A percentile compares a stretch with the other conserved stretches of the same genome.
Evolutionary conservation across 768 basidiomycete genomes (phyloP).

Genomic region (Termitomyces sp.): DNA sequence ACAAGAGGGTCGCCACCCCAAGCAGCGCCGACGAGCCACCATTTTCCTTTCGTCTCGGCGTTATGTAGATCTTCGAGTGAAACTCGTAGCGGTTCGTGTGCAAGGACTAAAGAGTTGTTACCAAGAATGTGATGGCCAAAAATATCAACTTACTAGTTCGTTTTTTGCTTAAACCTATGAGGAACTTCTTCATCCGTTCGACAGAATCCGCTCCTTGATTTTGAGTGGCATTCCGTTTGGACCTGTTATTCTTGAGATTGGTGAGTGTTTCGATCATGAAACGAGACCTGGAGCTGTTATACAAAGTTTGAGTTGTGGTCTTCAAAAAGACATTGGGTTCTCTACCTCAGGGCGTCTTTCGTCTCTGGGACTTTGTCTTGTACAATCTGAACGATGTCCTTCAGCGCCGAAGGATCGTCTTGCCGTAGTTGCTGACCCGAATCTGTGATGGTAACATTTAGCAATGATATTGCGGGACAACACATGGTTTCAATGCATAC

Average conservation of each 20-base stretch:
- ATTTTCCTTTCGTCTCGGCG: conserved; percentile 86
- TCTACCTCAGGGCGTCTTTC: conserved; percentile 49
- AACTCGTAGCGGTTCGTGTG: conserved; percentile 84
- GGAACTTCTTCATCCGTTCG: conserved; percentile 85
- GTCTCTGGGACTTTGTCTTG: conserved; percentile 63
- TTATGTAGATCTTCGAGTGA: conserved; percentile 81
- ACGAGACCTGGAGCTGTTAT: conserved; percentile 73
- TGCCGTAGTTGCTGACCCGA: conserved; percentile 89
- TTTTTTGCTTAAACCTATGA: conserved; percentile 72
- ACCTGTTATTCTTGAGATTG: conserved; percentile 90
- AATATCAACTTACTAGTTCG: conserved; percentile 52
- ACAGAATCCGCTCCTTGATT: conserved; percentile 75
- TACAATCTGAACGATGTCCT: conserved; percentile 84
- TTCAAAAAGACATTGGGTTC: background rate
- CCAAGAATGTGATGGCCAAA: background rate
- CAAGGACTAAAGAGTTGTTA: conserved; percentile 49
- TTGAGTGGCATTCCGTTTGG: conserved; percentile 58
- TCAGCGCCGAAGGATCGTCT: conserved; percentile 90
- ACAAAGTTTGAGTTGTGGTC: background rate
- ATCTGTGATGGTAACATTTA: conserved; percentile 39
- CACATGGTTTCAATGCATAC: conserved; percentile 36
- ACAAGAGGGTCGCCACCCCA: conserved; percentile 92
- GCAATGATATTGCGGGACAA: background rate
- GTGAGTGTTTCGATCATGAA: conserved; percentile 96
- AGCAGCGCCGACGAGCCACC: conserved; percentile 98